Percentiles rank a stretch among this genome's conserved stretches.
These are phyloP conservation scores for Tricholoma flavovirens DNA, from an alignment of 768 basidiomycete genomes.

Conservation along the genomic window DNA sequence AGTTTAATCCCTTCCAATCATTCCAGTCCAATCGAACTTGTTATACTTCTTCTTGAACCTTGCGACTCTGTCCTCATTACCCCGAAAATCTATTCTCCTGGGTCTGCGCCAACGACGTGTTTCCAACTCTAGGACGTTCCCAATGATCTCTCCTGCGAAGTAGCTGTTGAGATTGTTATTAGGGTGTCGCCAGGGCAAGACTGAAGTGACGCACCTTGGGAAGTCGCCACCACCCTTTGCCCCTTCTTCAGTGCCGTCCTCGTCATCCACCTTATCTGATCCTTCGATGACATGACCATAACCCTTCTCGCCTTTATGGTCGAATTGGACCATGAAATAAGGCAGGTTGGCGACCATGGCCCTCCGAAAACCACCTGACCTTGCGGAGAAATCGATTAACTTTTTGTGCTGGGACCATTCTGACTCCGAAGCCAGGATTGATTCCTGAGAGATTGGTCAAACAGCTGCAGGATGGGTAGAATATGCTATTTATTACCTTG, in stretches of 20 bases:
- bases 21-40: conserved; percentile 75
- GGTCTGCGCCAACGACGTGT: conserved; percentile 84
- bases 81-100: conserved; percentile 60
- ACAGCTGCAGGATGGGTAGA: background rate
- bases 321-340: conserved; percentile 99
- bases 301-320: conserved; percentile 95
- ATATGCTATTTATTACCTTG: conserved; percentile 48
- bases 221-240: conserved; percentile 92
- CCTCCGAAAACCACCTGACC: conserved; percentile 90
- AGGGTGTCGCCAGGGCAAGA: conserved; percentile 1
- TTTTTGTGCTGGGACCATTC: conserved; percentile 99
- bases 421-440: conserved; percentile 84
- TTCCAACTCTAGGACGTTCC: conserved; percentile 84
- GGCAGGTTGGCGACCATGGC: conserved; percentile 96
- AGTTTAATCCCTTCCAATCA: conserved; percentile 43
- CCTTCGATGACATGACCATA: conserved; percentile 99
- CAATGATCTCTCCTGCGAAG: conserved; percentile 94
- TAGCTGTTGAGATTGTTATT: conserved; percentile 45
- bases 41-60: conserved; percentile 72
- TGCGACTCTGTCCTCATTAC: conserved; percentile 64
- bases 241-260: conserved; percentile 65
- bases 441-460: conserved; percentile 55
- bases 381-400: conserved; percentile 84
- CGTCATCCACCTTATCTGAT: conserved; percentile 39
- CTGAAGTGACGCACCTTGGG: conserved; percentile 50